Evolutionary conservation across 768 basidiomycete species (phyloP), one percentile per base, ranked within the genome.

Genomic region (Agaricus sinodeliciosus): DNA sequence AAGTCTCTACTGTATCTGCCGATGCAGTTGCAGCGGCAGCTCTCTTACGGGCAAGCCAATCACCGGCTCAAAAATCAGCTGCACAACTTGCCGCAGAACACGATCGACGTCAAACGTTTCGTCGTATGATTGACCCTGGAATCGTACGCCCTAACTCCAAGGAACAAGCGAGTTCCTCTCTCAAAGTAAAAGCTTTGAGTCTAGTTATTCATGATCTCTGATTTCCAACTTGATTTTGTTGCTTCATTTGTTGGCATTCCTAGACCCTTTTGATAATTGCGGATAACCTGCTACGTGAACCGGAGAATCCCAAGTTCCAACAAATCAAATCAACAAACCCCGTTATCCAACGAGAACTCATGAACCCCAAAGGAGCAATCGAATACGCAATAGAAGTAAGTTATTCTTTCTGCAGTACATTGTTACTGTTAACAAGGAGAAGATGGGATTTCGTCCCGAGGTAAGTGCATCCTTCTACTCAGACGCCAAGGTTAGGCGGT

Each of bases 371-470:
- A 70, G 87, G 90, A 2, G 75, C 86, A 0, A 68, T 93, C 36
- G 90, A 93, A 64, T 92, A 87, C 69, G 88, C 86, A 0, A 73
- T 88, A 39, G 87, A 79, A 61, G 90, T 88, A 27, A 67, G 85
- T 74, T 48, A n/a, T 57, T 16, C 18, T 46, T 49, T 25, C 48
- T 48, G 26, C 46, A 52, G 40, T 48, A 47, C 43, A 44, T 58
- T 47, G 60, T 57, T 49, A 42, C 50, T 42, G 54, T 56, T 42
- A 40, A 43, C 41, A 26, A 25, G 16, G 26, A 51, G 15, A 59
- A 90, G 86, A 77, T 90, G 57, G 87, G 89, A 15, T 93, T 92
- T 63, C 68, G 75, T 27, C 79, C 85, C 28, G 77, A 87, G 65
- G 88, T 89, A 61, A 9, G 57, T 50, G 27, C 8, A 8, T 34